Evolutionary conservation across 2,329 filamentous ascomycete species (phyloP).

Genomic region (Cladophialophora psammophila): DNA sequence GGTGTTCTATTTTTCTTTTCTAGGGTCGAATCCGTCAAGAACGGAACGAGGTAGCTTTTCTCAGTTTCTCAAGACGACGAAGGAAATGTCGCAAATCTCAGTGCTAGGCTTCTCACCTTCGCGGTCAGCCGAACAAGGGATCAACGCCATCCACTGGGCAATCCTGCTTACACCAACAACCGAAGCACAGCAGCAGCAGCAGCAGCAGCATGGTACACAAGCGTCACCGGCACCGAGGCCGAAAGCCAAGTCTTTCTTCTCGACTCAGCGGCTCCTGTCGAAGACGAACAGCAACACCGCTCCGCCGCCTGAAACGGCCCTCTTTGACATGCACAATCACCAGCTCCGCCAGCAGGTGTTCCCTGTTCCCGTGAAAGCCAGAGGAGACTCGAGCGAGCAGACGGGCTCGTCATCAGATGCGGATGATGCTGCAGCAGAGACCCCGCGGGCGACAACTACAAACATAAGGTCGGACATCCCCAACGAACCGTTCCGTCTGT

Average conservation of each 20-base stretch:
- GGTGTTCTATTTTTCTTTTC: background rate
- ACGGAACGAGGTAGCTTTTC: background rate
- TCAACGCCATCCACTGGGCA: slow-evolving; percentile 28
- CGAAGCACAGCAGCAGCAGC: background rate
- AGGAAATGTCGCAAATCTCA: slow-evolving; percentile 33
- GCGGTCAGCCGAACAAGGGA: background rate
- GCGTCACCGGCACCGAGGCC: background rate
- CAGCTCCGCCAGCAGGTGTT: slow-evolving; percentile 35
- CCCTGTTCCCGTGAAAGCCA: slow-evolving; percentile 18
- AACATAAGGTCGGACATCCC: slow-evolving; percentile 21
- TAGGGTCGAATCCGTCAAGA: background rate
- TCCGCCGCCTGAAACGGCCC: slow-evolving; percentile 6
- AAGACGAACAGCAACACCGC: slow-evolving; percentile 4
- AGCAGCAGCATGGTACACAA: background rate
- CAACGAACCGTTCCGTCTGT: slow-evolving; percentile 22
- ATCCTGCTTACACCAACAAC: slow-evolving; percentile 30
- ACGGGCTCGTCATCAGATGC: background rate
- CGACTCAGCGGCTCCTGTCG: background rate
- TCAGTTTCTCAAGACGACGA: background rate
- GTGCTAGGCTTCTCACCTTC: slow-evolving; percentile 28
- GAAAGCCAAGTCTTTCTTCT: slow-evolving; percentile 24
- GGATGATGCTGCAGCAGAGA: background rate
- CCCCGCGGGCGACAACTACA: slow-evolving; percentile 18
- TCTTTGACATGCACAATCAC: slow-evolving; percentile 36
- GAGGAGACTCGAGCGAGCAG: background rate